A percentile compares a stretch with the other conserved stretches of the same genome.
These are phyloP conservation scores for Mangifera indica DNA, from an alignment of 345 rosid species.

Conservation along the genomic window DNA sequence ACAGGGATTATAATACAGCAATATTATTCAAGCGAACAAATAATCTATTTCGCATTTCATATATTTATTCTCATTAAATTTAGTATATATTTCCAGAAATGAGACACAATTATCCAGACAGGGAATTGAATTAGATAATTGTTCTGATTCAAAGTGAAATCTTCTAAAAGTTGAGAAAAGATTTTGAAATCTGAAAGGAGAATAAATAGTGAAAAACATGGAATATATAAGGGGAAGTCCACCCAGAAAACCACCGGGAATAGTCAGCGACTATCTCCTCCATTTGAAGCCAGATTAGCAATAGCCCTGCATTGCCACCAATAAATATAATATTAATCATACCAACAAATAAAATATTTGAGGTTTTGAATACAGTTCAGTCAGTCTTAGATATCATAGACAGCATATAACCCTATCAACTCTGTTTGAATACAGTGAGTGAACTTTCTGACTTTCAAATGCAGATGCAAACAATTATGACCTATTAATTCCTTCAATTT, in stretches of 20 bases:
- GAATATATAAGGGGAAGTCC: conserved; percentile 16
- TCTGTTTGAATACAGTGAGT: neutral
- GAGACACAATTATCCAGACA: conserved; percentile 24
- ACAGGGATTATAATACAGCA: neutral
- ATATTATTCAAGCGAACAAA: neutral
- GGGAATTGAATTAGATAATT: conserved; percentile 16
- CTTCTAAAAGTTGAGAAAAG: conserved; percentile 25
- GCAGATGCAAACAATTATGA: conserved; percentile 3
- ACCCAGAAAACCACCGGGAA: conserved; percentile 9
- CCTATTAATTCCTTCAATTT: neutral
- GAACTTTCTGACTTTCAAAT: neutral
- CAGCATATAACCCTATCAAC: neutral
- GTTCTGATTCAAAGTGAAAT: conserved; percentile 27
- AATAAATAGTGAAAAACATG: conserved; percentile 14
- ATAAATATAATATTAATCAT: neutral
- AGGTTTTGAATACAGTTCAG: neutral
- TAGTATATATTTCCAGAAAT: conserved; percentile 35
- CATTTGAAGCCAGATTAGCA: conserved; percentile 39
- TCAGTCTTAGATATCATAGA: neutral
- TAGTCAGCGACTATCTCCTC: conserved; percentile 45
- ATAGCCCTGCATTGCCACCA: conserved; percentile 49
- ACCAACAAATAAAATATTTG: neutral
- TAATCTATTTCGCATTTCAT: conserved; percentile 18
- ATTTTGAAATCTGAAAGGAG: conserved; percentile 29
- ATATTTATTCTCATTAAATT: conserved; percentile 35